Conservation (phyloP, 2,329 filamentous ascomycete species). For the Fusarium stilboides region DNA sequence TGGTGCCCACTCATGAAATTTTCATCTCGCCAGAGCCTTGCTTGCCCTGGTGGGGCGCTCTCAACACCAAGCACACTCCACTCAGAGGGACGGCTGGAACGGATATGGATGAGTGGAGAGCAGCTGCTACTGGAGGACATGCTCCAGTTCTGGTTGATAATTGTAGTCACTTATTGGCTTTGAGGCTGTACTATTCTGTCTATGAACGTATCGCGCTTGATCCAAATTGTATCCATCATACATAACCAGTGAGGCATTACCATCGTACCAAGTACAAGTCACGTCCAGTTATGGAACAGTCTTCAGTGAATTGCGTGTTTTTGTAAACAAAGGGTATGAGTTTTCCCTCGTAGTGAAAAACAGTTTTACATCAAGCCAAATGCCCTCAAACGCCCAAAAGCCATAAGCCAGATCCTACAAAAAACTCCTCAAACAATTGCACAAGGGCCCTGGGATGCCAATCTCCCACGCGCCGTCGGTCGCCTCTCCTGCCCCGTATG, state of each 20-base stretch:
- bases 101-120: not conserved
- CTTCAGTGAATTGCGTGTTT: constrained; percentile 45
- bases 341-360: constrained; percentile 51
- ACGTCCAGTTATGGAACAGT: not conserved
- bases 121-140: not conserved
- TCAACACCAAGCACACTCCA: constrained; percentile 10
- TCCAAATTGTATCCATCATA: not conserved
- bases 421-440: constrained; percentile 54
- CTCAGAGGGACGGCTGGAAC: not conserved
- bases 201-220: too few relatives aligned
- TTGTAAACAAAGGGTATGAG: constrained; percentile 52
- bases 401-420: constrained; percentile 53
- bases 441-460: constrained; percentile 43
- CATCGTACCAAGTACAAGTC: not conserved
- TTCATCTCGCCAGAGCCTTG: constrained; percentile 45
- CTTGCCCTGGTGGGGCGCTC: constrained; percentile 44
- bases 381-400: constrained; percentile 56
- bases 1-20: constrained; percentile 38
- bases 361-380: constrained; percentile 53
- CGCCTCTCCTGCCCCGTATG: constrained; percentile 24
- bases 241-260: too few relatives aligned
- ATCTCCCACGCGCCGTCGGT: constrained; percentile 23
- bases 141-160: not conserved
- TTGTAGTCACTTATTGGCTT: not conserved
- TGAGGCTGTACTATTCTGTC: not conserved